A percentile compares a stretch with the other conserved stretches of the same genome.
phyloP scores from a whole-genome alignment of 805 yeast genomes.

The Metschnikowia cubensis region DNA sequence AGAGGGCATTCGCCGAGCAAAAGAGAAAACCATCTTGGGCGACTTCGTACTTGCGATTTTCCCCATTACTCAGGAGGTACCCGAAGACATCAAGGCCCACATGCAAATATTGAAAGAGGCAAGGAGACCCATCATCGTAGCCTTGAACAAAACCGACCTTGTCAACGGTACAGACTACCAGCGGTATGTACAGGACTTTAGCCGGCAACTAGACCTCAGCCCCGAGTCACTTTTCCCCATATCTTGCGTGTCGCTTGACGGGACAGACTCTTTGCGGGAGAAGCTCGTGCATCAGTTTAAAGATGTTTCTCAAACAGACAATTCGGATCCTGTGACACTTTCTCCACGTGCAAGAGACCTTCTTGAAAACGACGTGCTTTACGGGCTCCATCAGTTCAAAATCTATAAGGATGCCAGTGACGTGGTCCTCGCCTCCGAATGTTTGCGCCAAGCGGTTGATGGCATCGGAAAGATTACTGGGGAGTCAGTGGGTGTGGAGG shows the following conservation, averaged over 20 bases:
- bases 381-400: slow-evolving; percentile 66
- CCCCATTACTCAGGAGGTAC: slow-evolving; percentile 35
- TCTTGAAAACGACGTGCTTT: slow-evolving; percentile 67
- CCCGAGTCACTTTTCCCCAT: slow-evolving; percentile 27
- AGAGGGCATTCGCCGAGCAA: slow-evolving; percentile 82
- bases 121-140: slow-evolving; percentile 36
- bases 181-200: background rate
- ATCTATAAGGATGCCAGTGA: slow-evolving; percentile 52
- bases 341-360: slow-evolving; percentile 77
- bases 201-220: slow-evolving; percentile 15
- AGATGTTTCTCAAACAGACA: slow-evolving; percentile 44
- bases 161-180: slow-evolving; percentile 16
- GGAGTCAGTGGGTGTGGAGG: slow-evolving; percentile 82
- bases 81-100: slow-evolving; percentile 38
- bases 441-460: slow-evolving; percentile 65
- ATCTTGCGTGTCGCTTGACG: slow-evolving; percentile 60
- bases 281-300: slow-evolving; percentile 46
- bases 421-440: slow-evolving; percentile 76
- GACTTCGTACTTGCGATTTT: slow-evolving; percentile 69
- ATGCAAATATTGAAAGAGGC: slow-evolving; percentile 27
- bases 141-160: slow-evolving; percentile 62
- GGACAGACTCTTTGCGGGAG: slow-evolving; percentile 47
- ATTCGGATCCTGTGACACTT: slow-evolving; percentile 62
- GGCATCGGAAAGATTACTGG: slow-evolving; percentile 95
- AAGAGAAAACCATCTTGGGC: slow-evolving; percentile 50